Percentiles rank a stretch among this genome's conserved stretches.
These are phyloP conservation scores for Talaromyces funiculosus DNA, from an alignment of 2,329 filamentous ascomycete species.

Conservation along the genomic window DNA sequence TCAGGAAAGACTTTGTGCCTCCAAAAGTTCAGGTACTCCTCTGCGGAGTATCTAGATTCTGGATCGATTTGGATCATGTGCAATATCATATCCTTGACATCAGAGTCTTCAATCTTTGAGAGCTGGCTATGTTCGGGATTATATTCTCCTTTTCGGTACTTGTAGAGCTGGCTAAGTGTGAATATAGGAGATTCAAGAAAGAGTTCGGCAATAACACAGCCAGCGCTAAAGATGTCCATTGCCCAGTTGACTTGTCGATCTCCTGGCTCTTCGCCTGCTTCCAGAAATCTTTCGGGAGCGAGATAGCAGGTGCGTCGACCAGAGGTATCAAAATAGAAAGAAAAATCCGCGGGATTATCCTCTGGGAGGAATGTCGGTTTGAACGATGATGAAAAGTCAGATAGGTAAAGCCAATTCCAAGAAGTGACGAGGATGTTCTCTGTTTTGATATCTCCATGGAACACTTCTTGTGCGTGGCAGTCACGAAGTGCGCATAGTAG, in stretches of 20 bases:
- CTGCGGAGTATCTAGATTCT: slow-evolving; percentile 83
- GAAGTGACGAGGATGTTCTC: slow-evolving; percentile 96
- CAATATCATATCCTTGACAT: slow-evolving; percentile 79
- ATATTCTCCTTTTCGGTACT: slow-evolving; percentile 88
- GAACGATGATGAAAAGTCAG: slow-evolving; percentile 95
- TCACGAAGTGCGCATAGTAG: slow-evolving; percentile 87
- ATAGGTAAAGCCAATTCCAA: slow-evolving; percentile 98
- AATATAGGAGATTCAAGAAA: slow-evolving; percentile 97
- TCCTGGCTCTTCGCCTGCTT: slow-evolving; percentile 60
- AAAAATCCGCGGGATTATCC: slow-evolving; percentile 95
- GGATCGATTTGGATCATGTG: slow-evolving; percentile 97
- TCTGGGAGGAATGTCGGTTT: slow-evolving; percentile 92
- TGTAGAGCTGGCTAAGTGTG: slow-evolving; percentile 91
- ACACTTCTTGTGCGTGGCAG: slow-evolving; percentile 81
- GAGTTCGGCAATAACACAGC: slow-evolving; percentile 93
- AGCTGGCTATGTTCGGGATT: slow-evolving; percentile 77
- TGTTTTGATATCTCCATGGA: slow-evolving; percentile 97
- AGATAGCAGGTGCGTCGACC: slow-evolving; percentile 89
- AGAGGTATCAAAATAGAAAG: slow-evolving; percentile 94
- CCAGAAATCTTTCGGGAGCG: slow-evolving; percentile 85
- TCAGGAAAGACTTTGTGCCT: slow-evolving; percentile 86
- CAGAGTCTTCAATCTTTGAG: slow-evolving; percentile 78
- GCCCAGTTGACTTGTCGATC: slow-evolving; percentile 71
- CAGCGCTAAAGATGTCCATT: slow-evolving; percentile 97
- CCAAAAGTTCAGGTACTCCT: slow-evolving; percentile 91